Evolutionary conservation across 345 rosid species (phyloP).

Genomic region (Bretschneidera sinensis): DNA sequence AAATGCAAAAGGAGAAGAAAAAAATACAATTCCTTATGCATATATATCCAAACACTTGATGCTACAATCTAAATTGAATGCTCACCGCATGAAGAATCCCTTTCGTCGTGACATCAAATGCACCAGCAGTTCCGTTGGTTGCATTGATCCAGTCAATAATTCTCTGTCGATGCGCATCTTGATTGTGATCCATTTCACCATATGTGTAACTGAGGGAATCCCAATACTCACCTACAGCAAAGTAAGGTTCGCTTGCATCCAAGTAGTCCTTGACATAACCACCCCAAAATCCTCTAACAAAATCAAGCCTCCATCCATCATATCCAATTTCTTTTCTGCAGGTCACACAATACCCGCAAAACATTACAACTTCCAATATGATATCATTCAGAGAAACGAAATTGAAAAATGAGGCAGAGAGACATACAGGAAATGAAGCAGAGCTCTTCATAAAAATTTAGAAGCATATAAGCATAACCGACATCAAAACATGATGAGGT

Average conservation of each 20-base stretch:
- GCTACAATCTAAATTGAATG: not conserved
- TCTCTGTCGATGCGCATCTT: constrained; percentile 94
- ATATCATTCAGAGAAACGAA: not conserved
- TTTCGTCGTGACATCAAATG: constrained; percentile 97
- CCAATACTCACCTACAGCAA: constrained; percentile 96
- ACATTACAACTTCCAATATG: not conserved
- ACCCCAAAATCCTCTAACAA: constrained; percentile 99
- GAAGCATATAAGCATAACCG: too few relatives aligned
- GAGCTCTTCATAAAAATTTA: too few relatives aligned
- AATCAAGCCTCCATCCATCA: constrained; percentile 99
- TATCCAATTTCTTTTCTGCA: constrained; percentile 91
- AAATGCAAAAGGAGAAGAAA: not conserved
- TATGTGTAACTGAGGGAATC: constrained; percentile 88
- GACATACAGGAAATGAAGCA: too few relatives aligned
- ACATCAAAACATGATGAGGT: too few relatives aligned
- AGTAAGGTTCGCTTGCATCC: constrained; percentile 78
- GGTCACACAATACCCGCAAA: constrained; percentile 8
- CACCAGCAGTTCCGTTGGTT: constrained; percentile 77
- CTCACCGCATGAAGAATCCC: constrained; percentile 91
- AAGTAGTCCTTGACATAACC: constrained; percentile 98
- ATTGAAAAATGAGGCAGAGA: too few relatives aligned
- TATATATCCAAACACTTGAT: not conserved
- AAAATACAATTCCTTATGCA: not conserved
- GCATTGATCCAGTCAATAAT: constrained; percentile 90
- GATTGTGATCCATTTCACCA: constrained; percentile 88